A percentile compares a stretch with the other conserved stretches of the same genome.
Conservation (phyloP, 768 basidiomycete genomes). For the Antrodiella citrinella region DNA sequence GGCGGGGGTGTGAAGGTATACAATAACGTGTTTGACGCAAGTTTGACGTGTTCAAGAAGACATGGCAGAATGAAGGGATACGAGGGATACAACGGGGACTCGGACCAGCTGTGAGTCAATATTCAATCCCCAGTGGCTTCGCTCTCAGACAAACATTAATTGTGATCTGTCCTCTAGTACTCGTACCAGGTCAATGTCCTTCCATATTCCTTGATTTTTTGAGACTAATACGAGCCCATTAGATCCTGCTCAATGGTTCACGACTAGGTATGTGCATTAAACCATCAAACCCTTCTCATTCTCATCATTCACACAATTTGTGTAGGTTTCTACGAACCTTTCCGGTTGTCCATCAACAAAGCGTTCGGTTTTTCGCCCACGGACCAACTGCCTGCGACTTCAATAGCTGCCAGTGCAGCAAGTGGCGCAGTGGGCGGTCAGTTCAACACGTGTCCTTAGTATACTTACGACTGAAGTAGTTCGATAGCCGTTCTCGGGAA, state of each 20-base stretch:
- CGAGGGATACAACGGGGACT: conserved; percentile 92
- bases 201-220: too few relatives aligned
- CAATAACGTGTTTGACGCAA: conserved; percentile 72
- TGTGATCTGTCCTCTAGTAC: too few relatives aligned
- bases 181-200: conserved; percentile 73
- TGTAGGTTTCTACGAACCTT: conserved; percentile 94
- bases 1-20: conserved; percentile 69
- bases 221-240: too few relatives aligned
- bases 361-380: conserved; percentile 53
- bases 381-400: conserved; percentile 67
- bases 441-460: conserved; percentile 5
- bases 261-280: conserved; percentile 64
- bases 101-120: conserved; percentile 75
- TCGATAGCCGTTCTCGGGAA: conserved; percentile 66
- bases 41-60: conserved; percentile 80
- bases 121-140: too few relatives aligned
- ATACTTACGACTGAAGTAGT: background rate
- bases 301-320: too few relatives aligned
- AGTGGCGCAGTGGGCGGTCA: conserved; percentile 89
- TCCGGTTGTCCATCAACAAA: conserved; percentile 64
- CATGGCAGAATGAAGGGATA: conserved; percentile 84
- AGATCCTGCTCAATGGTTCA: conserved; percentile 91
- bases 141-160: too few relatives aligned
- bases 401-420: conserved; percentile 77
- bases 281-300: too few relatives aligned